These are phyloP conservation scores for Ascochyta lentis DNA, from an alignment of 2,329 filamentous ascomycete species.

Conservation along the genomic window DNA sequence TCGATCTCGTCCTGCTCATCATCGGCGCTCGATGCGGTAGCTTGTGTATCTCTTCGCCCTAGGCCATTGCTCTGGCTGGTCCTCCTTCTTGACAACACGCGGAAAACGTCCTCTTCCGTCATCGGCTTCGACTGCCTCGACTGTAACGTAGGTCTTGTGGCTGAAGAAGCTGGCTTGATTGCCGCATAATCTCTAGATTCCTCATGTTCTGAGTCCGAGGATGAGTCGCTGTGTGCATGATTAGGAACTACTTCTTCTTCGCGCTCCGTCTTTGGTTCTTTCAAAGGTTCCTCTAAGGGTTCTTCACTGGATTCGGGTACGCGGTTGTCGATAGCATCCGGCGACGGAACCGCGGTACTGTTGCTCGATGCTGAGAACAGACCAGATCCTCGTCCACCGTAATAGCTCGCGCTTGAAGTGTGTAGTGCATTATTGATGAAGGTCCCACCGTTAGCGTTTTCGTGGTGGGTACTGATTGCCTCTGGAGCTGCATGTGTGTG, in stretches of 20 bases:
- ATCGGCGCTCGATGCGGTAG: slow-evolving; percentile 31
- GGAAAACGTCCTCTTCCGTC: slow-evolving; percentile 62
- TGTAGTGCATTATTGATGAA: slow-evolving; percentile 33
- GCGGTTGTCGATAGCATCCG: slow-evolving; percentile 2
- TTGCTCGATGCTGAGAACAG: slow-evolving; percentile 20
- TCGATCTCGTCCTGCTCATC: slow-evolving; percentile 63
- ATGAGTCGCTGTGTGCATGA: slow-evolving; percentile 11
- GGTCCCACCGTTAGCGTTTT: slow-evolving; percentile 3
- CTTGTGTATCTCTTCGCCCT: slow-evolving; percentile 32
- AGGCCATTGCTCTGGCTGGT: slow-evolving; percentile 43
- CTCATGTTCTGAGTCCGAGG: slow-evolving; percentile 33
- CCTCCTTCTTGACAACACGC: slow-evolving; percentile 57
- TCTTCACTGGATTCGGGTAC: background rate
- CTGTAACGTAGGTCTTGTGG: slow-evolving; percentile 29
- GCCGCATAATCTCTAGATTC: slow-evolving; percentile 26
- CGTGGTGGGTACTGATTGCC: slow-evolving; percentile 1
- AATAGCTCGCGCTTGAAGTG: slow-evolving; percentile 22
- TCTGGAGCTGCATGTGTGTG: slow-evolving; percentile 22
- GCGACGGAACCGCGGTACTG: slow-evolving; percentile 19
- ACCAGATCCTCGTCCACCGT: slow-evolving; percentile 16
- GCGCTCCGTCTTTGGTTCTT: slow-evolving; percentile 3
- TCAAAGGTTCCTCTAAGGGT: background rate
- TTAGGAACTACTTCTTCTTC: slow-evolving; percentile 26
- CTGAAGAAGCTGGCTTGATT: slow-evolving; percentile 27
- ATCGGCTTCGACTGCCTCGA: slow-evolving; percentile 36